phyloP scores from a whole-genome alignment of 495 filamentous ascomycete genomes.

The Collariella sp. region DNA sequence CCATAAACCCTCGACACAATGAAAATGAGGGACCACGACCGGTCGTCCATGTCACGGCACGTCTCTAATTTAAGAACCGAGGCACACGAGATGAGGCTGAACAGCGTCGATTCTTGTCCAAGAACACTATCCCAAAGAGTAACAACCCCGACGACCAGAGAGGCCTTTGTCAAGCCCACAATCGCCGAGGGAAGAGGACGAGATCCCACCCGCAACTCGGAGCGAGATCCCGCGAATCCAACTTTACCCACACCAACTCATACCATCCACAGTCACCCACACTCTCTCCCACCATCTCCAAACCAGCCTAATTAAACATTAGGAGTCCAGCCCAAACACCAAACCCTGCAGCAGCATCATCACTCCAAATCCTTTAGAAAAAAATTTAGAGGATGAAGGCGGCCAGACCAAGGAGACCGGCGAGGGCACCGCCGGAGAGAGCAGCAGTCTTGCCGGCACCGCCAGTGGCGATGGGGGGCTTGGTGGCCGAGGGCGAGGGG shows the following conservation, averaged over 20 bases:
- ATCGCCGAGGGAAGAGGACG: background rate
- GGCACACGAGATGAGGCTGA: slow-evolving; percentile 1
- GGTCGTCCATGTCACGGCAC: too few relatives aligned
- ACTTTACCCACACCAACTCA: background rate
- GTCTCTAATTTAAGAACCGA: too few relatives aligned
- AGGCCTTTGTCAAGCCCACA: background rate
- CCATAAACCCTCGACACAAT: background rate
- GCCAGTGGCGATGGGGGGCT: slow-evolving; percentile 39
- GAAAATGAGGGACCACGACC: background rate
- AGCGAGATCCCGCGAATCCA: background rate
- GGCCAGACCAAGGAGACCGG: slow-evolving; percentile 63
- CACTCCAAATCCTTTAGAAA: background rate
- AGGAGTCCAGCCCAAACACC: background rate
- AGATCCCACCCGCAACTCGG: slow-evolving; percentile 3
- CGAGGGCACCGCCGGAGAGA: slow-evolving; percentile 61
- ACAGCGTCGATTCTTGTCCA: slow-evolving; percentile 11
- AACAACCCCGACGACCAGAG: background rate
- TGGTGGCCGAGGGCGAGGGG: slow-evolving; percentile 27
- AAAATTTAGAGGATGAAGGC: slow-evolving; percentile 65
- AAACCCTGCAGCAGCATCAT: background rate
- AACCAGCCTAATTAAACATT: background rate
- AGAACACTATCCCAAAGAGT: slow-evolving; percentile 8
- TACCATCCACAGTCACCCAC: background rate
- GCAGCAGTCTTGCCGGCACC: slow-evolving; percentile 58
- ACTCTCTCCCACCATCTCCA: background rate